Evolutionary conservation across 164 flowering plant genomes (phyloP).

Genomic region (Nymphaea thermarum): DNA sequence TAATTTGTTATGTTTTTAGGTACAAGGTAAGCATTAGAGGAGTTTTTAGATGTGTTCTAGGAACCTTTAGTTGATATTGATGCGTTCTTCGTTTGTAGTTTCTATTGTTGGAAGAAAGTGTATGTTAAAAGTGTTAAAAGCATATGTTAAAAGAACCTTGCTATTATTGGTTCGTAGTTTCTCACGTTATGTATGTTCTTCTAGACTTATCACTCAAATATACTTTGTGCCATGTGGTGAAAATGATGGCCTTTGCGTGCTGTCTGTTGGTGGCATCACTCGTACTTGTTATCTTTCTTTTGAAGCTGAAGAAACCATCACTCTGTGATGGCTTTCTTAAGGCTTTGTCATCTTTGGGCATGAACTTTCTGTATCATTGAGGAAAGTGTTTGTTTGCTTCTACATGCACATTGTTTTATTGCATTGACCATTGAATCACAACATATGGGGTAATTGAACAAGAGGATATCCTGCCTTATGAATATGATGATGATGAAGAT

Average conservation of each 20-base stretch:
- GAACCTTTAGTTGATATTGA: no score
- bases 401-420: background rate
- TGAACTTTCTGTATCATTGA: background rate
- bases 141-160: no score
- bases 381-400: background rate
- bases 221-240: background rate
- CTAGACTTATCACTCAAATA: no score
- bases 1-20: no score
- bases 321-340: conserved; percentile 20
- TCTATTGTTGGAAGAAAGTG: no score
- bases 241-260: background rate
- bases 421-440: background rate
- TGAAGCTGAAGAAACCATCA: conserved; percentile 3
- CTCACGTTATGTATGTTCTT: no score
- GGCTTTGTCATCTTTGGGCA: conserved; percentile 9
- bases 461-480: conserved; percentile 9
- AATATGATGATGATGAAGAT: conserved; percentile 20
- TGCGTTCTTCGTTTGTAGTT: no score
- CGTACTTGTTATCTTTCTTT: conserved; percentile 3
- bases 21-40: no score
- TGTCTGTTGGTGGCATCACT: background rate
- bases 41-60: no score
- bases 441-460: background rate
- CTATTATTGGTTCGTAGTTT: no score
- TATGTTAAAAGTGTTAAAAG: no score